Base-by-base conservation (phyloP, 2,329 filamentous ascomycete species). In the Bipolaris zeicola region DNA sequence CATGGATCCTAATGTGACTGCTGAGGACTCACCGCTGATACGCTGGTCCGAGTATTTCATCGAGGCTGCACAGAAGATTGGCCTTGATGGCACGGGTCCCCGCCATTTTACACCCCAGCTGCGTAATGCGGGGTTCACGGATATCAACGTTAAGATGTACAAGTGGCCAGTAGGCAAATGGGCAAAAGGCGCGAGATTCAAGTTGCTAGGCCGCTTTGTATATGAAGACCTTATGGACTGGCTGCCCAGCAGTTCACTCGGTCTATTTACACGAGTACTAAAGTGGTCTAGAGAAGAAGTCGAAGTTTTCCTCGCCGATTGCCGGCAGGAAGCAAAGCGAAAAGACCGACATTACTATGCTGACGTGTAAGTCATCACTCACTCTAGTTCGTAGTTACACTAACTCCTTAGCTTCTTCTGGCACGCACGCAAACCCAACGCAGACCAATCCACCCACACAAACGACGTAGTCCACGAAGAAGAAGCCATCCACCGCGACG, bases 1-100 rank as follows among this genome's bases (percentile, higher is more conserved):
- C 58, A 67, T 66, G 55, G 63, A 72, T 36, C 41, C 66, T 1
- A 54, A 55, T 1, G 53, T 72, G 2, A 72, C 65, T 5, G 54
- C 59, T 0, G 55, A 61, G 14, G 61, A 66, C 11, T 71, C 69
- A 1, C 61, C 68, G 1, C 56, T 73, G 2, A 47, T 73, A 18
- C 64, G 65, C 10, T 73, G 70, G 70, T 70, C 65, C 1, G 39
- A 62, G 3, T 55, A 64, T 2, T 68, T 73, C 39, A 46, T 64
- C 11, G 62, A 71, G 50, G 70, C 69, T 2, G 71, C 69, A 0
- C 39, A 33, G 3, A 55, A 59, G 14, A 64, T 66, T 6, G 79
- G 79, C 16, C 64, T 80, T 13, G 76, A 79, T 16, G 73, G 76
- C 36, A 72, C 73, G 6, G 72, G 68, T 6, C 77, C 80, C n/a